phyloP scores from a whole-genome alignment of 805 yeast species.

The Candida rishiriensis region DNA sequence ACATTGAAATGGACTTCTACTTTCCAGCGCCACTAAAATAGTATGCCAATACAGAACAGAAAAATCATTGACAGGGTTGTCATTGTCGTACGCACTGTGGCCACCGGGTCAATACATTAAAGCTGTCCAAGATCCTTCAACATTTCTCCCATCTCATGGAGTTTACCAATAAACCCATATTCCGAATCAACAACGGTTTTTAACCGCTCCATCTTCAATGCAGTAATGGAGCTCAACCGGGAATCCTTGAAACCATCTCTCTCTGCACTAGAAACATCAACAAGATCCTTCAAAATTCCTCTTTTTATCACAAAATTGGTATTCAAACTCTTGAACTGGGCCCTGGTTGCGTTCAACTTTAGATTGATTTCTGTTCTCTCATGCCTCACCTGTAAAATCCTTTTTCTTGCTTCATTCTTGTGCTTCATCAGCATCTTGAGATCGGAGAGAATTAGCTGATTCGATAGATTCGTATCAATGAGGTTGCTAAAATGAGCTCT shows the following conservation, averaged over 20 bases:
- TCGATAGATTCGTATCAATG: slow-evolving; percentile 33
- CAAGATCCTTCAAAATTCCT: slow-evolving; percentile 13
- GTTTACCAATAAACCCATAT: slow-evolving; percentile 23
- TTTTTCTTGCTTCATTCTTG: slow-evolving; percentile 27
- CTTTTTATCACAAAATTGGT: slow-evolving; percentile 11
- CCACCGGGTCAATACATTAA: too few species aligned
- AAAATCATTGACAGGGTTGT: too few species aligned
- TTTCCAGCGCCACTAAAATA: not conserved
- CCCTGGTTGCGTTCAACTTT: slow-evolving; percentile 18
- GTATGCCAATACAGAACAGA: too few species aligned
- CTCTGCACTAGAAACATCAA: not conserved
- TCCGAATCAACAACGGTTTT: slow-evolving; percentile 20
- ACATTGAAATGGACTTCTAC: too few species aligned
- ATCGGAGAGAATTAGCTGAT: slow-evolving; percentile 29
- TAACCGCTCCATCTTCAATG: slow-evolving; percentile 16
- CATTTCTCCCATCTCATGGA: slow-evolving; percentile 25
- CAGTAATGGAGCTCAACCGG: slow-evolving; percentile 6
- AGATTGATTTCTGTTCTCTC: slow-evolving; percentile 21
- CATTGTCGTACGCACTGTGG: too few species aligned
- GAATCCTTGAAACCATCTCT: not conserved
- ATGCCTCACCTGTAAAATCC: slow-evolving; percentile 26
- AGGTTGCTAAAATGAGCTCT: slow-evolving; percentile 27
- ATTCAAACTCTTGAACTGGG: slow-evolving; percentile 7
- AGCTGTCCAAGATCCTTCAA: slow-evolving; percentile 13
- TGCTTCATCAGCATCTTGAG: slow-evolving; percentile 24